Evolutionary conservation across 2,329 filamentous ascomycete genomes (phyloP), one percentile per base, ranked within the genome.

Genomic region (Aspergillus floridensis): DNA sequence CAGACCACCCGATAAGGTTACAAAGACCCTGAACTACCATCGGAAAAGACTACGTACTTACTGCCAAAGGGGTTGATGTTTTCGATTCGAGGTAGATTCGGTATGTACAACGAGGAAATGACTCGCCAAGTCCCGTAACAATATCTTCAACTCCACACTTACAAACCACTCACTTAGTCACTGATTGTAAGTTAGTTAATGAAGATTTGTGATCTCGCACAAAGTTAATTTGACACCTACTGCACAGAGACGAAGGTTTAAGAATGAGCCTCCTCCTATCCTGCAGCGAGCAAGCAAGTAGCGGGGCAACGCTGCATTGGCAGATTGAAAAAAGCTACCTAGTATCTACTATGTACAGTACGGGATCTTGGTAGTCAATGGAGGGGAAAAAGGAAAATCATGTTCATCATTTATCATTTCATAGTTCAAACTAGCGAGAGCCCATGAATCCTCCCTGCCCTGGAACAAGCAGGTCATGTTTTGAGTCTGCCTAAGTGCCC

Each of bases 401-500:
- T 7, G 16, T 16, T 16, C 12, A 2, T 44, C 16, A 5, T 19
- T 44, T 14, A 19, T 44, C 38, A 5, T 7, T 41, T 44, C 38
- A 44, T 41, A 5, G 38, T 44, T 44, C 38, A 44, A 19, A 44
- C 38, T 44, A 44, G 16, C 14, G 16, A 44, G 38, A 35, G 32
- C 32, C 32, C 32, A 35, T 35, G 32, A 19, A 44, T 44, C 49
- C 29, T 54, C 44, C 38, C 52, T 47, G 26, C 24, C 52, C 41
- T 55, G 31, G 26, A 32, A 21, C 32, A 46, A 46, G 53, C 22
- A 55, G 44, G 31, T 55, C 24, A 46, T 55, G 24, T 21, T 41
- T 54, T 54, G 52, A 54, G 51, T 29, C 22, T 55, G 53, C 53
- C 44, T 54, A 47, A 47, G 52, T 54, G 53, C 26, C 53, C 53